Conservation (phyloP, 2,329 filamentous ascomycete genomes). For the Paramyrothecium sp. region DNA sequence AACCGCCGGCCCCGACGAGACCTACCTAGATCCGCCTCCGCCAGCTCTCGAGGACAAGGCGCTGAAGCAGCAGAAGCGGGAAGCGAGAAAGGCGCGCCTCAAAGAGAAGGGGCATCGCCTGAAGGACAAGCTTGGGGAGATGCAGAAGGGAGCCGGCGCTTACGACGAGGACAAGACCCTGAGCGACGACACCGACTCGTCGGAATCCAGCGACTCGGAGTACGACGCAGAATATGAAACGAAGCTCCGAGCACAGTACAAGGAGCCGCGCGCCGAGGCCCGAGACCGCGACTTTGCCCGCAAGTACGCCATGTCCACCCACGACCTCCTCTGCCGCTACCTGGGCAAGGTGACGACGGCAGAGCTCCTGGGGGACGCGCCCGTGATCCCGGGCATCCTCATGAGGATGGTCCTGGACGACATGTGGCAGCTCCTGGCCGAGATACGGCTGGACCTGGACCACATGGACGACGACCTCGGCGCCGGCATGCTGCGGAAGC, state of each 20-base stretch:
- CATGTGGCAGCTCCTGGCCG: slow-evolving; percentile 22
- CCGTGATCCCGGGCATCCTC: slow-evolving; percentile 11
- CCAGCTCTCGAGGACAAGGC: slow-evolving; percentile 12
- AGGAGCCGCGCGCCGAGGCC: slow-evolving; percentile 13
- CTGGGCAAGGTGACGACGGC: slow-evolving; percentile 10
- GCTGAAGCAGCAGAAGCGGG: slow-evolving; percentile 13
- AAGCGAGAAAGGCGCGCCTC: slow-evolving; percentile 4
- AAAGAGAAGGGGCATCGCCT: slow-evolving; percentile 7
- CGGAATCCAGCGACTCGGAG: slow-evolving; percentile 14
- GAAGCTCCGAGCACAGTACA: slow-evolving; percentile 12
- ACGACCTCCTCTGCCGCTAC: slow-evolving; percentile 19
- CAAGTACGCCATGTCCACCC: slow-evolving; percentile 20
- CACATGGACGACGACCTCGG: slow-evolving; percentile 21
- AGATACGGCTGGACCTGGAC: slow-evolving; percentile 21
- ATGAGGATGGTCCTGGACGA: slow-evolving; percentile 18
- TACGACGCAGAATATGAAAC: slow-evolving; percentile 18
- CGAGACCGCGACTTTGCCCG: slow-evolving; percentile 23
- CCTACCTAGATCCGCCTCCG: slow-evolving; percentile 21
- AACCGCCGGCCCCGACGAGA: slow-evolving; percentile 19
- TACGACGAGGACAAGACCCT: neutral
- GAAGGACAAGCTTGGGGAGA: neutral
- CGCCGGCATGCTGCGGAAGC: slow-evolving; percentile 17
- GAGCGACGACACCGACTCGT: slow-evolving; percentile 10
- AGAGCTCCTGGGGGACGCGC: slow-evolving; percentile 9
- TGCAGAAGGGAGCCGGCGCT: neutral